Percentiles rank a stretch among this genome's conserved stretches.
These are phyloP conservation scores for Fragilariopsis cylindrus DNA, from an alignment of 108 stramenopile genomes.

Conservation along the genomic window DNA sequence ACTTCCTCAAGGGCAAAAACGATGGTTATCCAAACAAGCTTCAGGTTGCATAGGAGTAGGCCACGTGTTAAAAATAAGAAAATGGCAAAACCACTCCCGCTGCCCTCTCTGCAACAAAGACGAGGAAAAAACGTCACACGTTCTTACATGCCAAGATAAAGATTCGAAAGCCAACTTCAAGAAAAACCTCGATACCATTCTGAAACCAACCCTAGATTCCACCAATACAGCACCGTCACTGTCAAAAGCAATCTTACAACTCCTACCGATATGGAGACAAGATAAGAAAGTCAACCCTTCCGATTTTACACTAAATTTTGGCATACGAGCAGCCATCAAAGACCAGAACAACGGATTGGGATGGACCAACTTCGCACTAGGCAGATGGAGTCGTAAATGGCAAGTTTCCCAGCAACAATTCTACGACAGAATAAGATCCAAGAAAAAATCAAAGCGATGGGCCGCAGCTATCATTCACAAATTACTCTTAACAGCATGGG, in stretches of 20 bases:
- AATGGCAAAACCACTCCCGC: neutral
- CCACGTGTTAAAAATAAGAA: neutral
- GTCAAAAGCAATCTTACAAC: neutral
- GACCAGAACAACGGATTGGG: neutral
- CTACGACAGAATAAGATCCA: neutral
- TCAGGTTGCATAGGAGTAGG: neutral
- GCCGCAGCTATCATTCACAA: neutral
- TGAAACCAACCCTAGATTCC: neutral
- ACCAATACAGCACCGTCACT: neutral
- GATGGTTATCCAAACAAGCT: neutral
- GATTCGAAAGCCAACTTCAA: neutral
- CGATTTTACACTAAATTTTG: neutral
- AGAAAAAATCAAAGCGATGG: neutral
- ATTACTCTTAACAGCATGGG: neutral
- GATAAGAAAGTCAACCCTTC: too few species aligned
- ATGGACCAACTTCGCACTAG: constrained; percentile 2
- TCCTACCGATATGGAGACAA: neutral
- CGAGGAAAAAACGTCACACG: too few species aligned
- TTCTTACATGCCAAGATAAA: too few species aligned
- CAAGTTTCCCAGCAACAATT: neutral
- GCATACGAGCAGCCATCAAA: neutral
- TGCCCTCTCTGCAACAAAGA: neutral
- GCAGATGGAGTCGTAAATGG: neutral
- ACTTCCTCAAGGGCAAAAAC: neutral
- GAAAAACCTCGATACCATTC: neutral